These are phyloP conservation scores for Aspergillus saccharolyticus DNA, from an alignment of 495 filamentous ascomycete genomes.

Conservation along the genomic window DNA sequence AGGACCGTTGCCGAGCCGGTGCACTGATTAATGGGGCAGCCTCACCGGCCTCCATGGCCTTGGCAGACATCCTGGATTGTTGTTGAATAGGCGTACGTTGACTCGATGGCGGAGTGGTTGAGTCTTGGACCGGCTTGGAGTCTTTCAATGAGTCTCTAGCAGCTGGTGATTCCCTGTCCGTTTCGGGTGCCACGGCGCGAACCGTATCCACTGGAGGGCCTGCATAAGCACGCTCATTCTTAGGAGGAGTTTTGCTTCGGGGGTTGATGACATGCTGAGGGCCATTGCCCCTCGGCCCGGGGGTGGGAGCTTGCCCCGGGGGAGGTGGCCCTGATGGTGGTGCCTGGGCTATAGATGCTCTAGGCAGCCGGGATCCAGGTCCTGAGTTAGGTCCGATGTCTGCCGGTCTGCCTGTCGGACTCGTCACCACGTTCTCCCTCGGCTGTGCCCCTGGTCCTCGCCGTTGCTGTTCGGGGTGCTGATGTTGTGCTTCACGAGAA, in stretches of 20 bases:
- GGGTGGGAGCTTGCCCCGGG: slow-evolving; percentile 77
- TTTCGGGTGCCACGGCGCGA: slow-evolving; percentile 40
- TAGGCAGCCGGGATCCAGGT: slow-evolving; percentile 60
- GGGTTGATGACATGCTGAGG: slow-evolving; percentile 35
- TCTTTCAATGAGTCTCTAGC: slow-evolving; percentile 48
- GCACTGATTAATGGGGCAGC: slow-evolving; percentile 41
- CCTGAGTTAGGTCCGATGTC: slow-evolving; percentile 31
- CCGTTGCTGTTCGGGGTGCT: slow-evolving; percentile 49
- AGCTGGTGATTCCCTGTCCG: slow-evolving; percentile 51
- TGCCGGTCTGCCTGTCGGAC: slow-evolving; percentile 29
- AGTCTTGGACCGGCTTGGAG: slow-evolving; percentile 22
- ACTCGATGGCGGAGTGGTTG: slow-evolving; percentile 47
- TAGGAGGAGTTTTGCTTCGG: slow-evolving; percentile 58
- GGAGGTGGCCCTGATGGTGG: slow-evolving; percentile 76
- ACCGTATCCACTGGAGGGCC: slow-evolving; percentile 50
- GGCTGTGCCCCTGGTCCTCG: slow-evolving; percentile 42
- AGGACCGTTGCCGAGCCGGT: slow-evolving; percentile 40
- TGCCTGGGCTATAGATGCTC: slow-evolving; percentile 63
- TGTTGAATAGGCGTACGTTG: slow-evolving; percentile 59
- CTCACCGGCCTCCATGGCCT: slow-evolving; percentile 47
- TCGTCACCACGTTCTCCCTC: slow-evolving; percentile 49
- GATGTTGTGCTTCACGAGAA: slow-evolving; percentile 61
- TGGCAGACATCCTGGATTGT: slow-evolving; percentile 35
- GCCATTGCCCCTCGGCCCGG: slow-evolving; percentile 55
- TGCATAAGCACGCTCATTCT: slow-evolving; percentile 39